Evolutionary conservation across 306 rosid species (phyloP).

Genomic region (Quercus ilex): DNA sequence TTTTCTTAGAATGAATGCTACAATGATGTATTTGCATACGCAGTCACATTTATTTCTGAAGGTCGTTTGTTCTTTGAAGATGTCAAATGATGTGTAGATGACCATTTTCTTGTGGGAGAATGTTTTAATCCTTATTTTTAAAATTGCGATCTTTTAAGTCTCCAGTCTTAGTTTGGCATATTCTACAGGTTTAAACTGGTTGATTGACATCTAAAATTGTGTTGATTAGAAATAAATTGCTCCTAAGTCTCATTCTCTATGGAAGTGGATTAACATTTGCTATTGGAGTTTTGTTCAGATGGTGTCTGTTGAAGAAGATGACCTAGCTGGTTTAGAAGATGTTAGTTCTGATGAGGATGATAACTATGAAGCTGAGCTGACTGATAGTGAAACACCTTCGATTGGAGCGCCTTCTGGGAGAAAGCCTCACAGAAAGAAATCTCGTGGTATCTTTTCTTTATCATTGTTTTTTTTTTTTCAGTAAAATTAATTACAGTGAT

Average conservation of each 20-base stretch:
- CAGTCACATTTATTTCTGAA: background rate
- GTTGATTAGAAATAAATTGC: background rate
- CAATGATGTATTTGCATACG: background rate
- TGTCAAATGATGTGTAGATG: background rate
- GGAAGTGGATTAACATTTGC: constrained; percentile 6
- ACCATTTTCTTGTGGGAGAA: background rate
- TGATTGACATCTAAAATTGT: constrained; percentile 8
- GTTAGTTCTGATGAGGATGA: constrained; percentile 98
- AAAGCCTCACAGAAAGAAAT: constrained; percentile 64
- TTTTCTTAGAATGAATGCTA: background rate
- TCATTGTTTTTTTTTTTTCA: constrained; percentile 4
- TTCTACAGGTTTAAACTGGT: background rate
- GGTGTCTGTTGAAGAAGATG: constrained; percentile 98
- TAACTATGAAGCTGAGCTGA: constrained; percentile 88
- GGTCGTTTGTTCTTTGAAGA: background rate
- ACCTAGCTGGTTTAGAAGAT: constrained; percentile 97
- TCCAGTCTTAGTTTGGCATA: background rate
- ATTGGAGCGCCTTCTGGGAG: constrained; percentile 49
- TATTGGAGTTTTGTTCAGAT: constrained; percentile 44
- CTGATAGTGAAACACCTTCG: constrained; percentile 81
- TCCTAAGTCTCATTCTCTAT: background rate
- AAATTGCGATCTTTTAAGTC: background rate
- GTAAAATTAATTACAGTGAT: constrained; percentile 13
- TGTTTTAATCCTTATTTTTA: background rate
- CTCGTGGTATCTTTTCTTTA: constrained; percentile 55